phyloP scores from a whole-genome alignment of 2,329 filamentous ascomycete species.

The Lasiodiplodia sp. region DNA sequence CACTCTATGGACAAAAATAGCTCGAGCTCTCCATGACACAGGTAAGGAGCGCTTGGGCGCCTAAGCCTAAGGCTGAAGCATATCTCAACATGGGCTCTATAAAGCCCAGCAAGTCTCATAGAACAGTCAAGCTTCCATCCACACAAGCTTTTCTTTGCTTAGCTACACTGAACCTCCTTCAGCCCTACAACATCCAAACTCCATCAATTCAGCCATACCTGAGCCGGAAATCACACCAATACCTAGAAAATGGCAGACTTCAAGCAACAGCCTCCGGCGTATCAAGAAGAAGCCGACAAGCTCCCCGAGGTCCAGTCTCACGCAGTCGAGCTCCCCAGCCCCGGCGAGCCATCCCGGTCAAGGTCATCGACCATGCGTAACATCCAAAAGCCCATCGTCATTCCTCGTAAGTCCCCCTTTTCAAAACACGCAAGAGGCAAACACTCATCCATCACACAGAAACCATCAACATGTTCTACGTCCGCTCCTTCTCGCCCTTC shows the following conservation, averaged over 20 bases:
- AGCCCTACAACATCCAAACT: not conserved
- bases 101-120: not conserved
- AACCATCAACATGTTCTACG: conserved; percentile 30
- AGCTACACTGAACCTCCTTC: not conserved
- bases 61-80: not conserved
- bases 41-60: conserved; percentile 1
- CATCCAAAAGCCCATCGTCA: conserved; percentile 20
- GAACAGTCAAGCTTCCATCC: not conserved
- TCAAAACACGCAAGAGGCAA: not conserved
- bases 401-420: conserved; percentile 7
- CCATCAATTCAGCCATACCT: not conserved
- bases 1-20: conserved; percentile 16
- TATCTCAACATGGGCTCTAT: not conserved
- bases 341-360: not conserved
- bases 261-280: conserved; percentile 7
- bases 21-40: not conserved
- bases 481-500: conserved; percentile 27
- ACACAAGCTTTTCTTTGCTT: not conserved
- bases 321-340: not conserved
- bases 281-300: conserved; percentile 3
- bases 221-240: not conserved
- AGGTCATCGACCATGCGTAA: conserved; percentile 8
- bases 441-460: not conserved
- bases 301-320: not conserved
- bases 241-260: not conserved